Evolutionary conservation across 2,329 filamentous ascomycete species (phyloP).

Genomic region (Botrytis fragariae): DNA sequence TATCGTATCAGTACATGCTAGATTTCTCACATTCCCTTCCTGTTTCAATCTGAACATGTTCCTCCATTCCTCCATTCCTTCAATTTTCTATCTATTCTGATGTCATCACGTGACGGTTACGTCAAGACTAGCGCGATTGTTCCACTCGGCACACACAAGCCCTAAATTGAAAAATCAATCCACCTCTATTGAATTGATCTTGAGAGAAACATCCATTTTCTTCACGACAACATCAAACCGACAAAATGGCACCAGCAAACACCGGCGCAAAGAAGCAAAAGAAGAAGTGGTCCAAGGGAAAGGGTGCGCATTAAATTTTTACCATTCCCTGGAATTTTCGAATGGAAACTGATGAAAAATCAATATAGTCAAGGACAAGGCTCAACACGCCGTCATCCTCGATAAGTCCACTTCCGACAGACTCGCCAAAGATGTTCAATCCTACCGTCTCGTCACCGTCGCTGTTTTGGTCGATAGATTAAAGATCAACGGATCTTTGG

Average conservation of each 20-base stretch:
- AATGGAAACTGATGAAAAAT: constrained; percentile 12
- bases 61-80: no score
- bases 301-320: constrained; percentile 45
- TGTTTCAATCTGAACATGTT: neutral
- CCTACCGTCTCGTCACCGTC: constrained; percentile 98
- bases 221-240: constrained; percentile 23
- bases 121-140: constrained; percentile 12
- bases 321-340: neutral
- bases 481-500: constrained; percentile 99
- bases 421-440: constrained; percentile 99
- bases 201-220: constrained; percentile 11
- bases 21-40: neutral
- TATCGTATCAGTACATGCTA: neutral
- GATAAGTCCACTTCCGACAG: constrained; percentile 97
- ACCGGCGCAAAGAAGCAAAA: constrained; percentile 76
- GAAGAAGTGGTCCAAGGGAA: constrained; percentile 65
- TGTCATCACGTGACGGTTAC: neutral
- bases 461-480: constrained; percentile 98
- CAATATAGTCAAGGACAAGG: constrained; percentile 97
- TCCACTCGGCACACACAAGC: constrained; percentile 22
- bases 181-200: constrained; percentile 18
- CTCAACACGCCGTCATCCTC: constrained; percentile 97
- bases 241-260: constrained; percentile 48
- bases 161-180: constrained; percentile 21
- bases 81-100: neutral